Base-by-base conservation (phyloP, 176 grass and related monocot genomes). In the Rhynchospora pubera region DNA sequence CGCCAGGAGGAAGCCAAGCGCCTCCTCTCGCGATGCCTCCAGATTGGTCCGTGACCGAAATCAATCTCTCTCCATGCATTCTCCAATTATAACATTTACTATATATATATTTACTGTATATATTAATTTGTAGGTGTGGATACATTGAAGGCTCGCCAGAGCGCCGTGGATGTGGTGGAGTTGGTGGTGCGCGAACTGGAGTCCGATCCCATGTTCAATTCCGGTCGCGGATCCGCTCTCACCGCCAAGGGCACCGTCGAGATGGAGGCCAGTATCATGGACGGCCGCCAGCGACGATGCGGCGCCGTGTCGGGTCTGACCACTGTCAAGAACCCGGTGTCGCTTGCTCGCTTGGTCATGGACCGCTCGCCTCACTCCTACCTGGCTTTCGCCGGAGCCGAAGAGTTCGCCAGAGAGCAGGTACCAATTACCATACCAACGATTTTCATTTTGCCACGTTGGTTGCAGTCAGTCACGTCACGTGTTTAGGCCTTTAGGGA, bases 201-300 rank as follows among this genome's bases (percentile, higher is more conserved):
- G 87, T 82, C 86, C 0, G 96, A 98, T 71, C 96, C 96, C 0
- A 80, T 91, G 81, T 98, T 98, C 85, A 98, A 98, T 84, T 98
- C 96, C 0, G 96, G 96, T 5, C 75, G 96, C 0, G 96, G 96
- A 0, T 99, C 96, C 9, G 96, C 96, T 4, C 86, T 99, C 72
- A 99, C 96, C 15, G 48, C 90, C 46, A 75, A 59, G 16, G 96
- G 96, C 6, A 93, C 96, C 10, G 92, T 99, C 1, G 96, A 99
- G 91, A 99, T 99, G 96, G 96, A 99, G 87, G 85, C 96, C 57
- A 99, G 96, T 85, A 95, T 99, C 84, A 99, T 99, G 96, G 96
- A 94, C 82, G 96, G 96, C 60, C 65, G 58, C 1, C 91, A 87
- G 8, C 87, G 96, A 55, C 88, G 92, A 4, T 99, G 96, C 86